Base-by-base conservation (phyloP, 2,329 filamentous ascomycete species). In the Paecilomyces sp. region DNA sequence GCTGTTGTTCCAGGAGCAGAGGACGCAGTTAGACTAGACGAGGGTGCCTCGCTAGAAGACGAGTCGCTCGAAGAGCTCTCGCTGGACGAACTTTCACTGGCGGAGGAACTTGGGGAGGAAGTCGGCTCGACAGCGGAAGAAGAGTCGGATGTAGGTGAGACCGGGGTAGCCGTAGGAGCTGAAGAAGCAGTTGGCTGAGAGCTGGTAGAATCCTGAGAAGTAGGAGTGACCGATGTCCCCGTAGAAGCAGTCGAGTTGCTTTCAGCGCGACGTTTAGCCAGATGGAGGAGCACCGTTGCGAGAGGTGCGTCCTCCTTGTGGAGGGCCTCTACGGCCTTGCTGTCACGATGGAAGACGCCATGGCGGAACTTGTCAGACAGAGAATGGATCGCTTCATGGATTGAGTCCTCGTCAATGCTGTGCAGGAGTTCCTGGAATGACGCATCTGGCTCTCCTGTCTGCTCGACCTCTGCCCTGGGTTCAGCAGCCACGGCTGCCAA, bases 371-470 rank as follows among this genome's bases (percentile, higher is more conserved):
- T 83, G 55, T 81, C 80, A 58, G 87, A 78, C 66, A 86, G 81
- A 62, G 81, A 77, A 71, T 89, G 86, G 33, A 92, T 79, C 57
- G 89, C 83, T 54, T 83, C 81, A 71, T 90, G 87, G 58, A 92
- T 77, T 51, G 83, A 81, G 55, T 84, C 79, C 58, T 81, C 81
- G 24, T 86, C 83, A 59, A 87, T 75, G 25, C 79, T 78, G 62
- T 81, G 77, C 58, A 88, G 74, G 58, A 86, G 72, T 60, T 84
- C 79, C 63, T 82, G 78, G 74, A 88, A 83, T 57, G 67, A 53
- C 13, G 57, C 55, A 22, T 53, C 51, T 53, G 51, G 11, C 22
- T 53, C 51, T 30, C 15, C 24, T 8, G 51, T 3, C 8, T 47
- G 6, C 15, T 47, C 41, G n/a, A 47, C 41, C 41, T 47, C 41